Evolutionary conservation across 495 filamentous ascomycete species (phyloP), one percentile per base, ranked within the genome.

Genomic region (Apiosordaria backusii): DNA sequence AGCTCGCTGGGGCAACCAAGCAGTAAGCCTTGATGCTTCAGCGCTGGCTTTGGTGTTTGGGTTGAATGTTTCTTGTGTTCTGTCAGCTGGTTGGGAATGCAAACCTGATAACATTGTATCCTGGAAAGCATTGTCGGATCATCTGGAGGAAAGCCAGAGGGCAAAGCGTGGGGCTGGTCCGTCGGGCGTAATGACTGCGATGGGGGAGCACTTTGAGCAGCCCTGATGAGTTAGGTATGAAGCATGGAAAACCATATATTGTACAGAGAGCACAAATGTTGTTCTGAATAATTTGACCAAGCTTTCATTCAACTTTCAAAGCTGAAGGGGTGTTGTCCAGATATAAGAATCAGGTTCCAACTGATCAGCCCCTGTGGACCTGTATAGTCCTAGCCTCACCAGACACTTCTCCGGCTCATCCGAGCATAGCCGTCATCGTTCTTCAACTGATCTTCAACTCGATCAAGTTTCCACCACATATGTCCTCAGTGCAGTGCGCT

Each of bases 1-100:
- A 50, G 23, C 2, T 29, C 55, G 54, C 35, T 67, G 55, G 61
- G 60, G 1, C 60, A 67, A 24, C 60, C 65, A 16, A 45, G 22
- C 9, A 67, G 63, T 50, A 64, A 67, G 27, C 61, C 35, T 19
- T 23, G 57, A 35, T 58, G 35, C 9, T 45, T 45, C 1, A 45
- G 35, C 35, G 10, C 35, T 45, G 35, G 35, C 35, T 45, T 45
- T 45, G n/a, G n/a, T 45, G 35, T 45, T 45, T 45, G 10, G 9
- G 10, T 7, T 45, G 35, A 3, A 10, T 45, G 10, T 45, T 7
- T 45, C 35, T 45, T 15, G 35, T 15, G 10, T 15, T 15, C 10
- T 45, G 35, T 0, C 9, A 13, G 10, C 9, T 45, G 35, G 16
- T 13, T 45, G 35, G 35, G 35, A 45, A 45, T 13, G 10, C 35